Conservation (phyloP, 805 yeast species). For the Nakazawaea ishiwadae region DNA sequence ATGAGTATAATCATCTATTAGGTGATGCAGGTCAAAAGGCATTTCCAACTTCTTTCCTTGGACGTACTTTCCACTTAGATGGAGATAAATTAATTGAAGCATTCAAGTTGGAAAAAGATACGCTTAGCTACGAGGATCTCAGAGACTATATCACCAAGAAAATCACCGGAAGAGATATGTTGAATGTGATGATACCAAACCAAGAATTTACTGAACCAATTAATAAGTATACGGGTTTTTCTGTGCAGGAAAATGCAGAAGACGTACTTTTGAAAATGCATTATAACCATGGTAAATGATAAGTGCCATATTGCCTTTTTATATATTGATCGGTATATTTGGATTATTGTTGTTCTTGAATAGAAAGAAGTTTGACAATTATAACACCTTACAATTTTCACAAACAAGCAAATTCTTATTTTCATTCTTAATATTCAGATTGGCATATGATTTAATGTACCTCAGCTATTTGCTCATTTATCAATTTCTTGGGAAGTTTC, state of each 20-base stretch:
- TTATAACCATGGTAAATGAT: constrained; percentile 5
- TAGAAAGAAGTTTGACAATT: not conserved
- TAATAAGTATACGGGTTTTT: not conserved
- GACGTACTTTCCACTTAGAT: not conserved
- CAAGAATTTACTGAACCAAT: not conserved
- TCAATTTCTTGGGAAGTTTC: constrained; percentile 6
- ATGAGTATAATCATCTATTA: constrained; percentile 4
- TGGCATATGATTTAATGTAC: constrained; percentile 4
- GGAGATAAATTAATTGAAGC: not conserved
- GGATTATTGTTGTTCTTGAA: not conserved
- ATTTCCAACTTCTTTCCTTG: constrained; percentile 2
- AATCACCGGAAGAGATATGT: not conserved
- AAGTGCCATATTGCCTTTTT: constrained; percentile 6
- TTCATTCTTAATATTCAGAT: constrained; percentile 6
- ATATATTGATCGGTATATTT: constrained; percentile 1
- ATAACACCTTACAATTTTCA: constrained; percentile 1
- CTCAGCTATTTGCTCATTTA: constrained; percentile 2
- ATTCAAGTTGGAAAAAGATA: not conserved
- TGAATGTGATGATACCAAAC: constrained; percentile 1
- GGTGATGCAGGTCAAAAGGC: not conserved
- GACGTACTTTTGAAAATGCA: too few relatives aligned
- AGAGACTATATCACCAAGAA: not conserved
- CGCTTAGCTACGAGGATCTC: not conserved
- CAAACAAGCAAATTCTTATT: constrained; percentile 1
- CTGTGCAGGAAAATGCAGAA: not conserved